These are phyloP conservation scores for Penicillium sp. DNA, from an alignment of 2,329 filamentous ascomycete species.

Conservation along the genomic window DNA sequence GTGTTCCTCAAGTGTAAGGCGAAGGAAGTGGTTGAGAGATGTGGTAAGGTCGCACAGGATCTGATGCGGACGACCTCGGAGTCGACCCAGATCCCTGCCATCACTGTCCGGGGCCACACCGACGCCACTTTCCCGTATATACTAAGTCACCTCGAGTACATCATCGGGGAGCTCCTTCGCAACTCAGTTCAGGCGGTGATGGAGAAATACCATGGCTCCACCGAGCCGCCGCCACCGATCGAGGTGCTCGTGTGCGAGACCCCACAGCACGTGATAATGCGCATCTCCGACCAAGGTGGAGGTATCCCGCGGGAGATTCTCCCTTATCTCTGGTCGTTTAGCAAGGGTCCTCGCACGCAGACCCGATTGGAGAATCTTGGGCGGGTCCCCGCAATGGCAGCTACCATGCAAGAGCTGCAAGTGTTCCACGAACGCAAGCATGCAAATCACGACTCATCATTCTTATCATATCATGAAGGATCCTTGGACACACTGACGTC, in stretches of 20 bases:
- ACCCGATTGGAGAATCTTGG: constrained; percentile 80
- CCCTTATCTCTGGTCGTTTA: constrained; percentile 94
- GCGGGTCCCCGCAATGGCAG: constrained; percentile 86
- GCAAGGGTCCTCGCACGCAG: constrained; percentile 80
- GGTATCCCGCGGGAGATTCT: constrained; percentile 83
- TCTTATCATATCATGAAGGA: constrained; percentile 49
- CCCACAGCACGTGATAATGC: constrained; percentile 90
- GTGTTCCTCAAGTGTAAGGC: constrained; percentile 93
- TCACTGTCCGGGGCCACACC: constrained; percentile 80
- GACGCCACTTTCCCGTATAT: constrained; percentile 95
- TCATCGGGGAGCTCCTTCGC: constrained; percentile 88
- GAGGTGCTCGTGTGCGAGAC: constrained; percentile 94
- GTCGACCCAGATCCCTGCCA: constrained; percentile 71
- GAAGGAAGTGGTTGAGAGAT: constrained; percentile 82
- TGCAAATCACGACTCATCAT: constrained; percentile 27
- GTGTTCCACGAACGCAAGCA: constrained; percentile 41
- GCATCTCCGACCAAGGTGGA: constrained; percentile 92
- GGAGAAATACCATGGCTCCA: constrained; percentile 63
- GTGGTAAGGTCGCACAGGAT: constrained; percentile 72
- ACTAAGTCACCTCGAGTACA: constrained; percentile 93
- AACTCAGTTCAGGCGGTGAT: constrained; percentile 94
- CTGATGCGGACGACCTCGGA: constrained; percentile 77
- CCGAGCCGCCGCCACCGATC: constrained; percentile 70
- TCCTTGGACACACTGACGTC: constrained; percentile 80
- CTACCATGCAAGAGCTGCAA: constrained; percentile 84